A percentile compares a stretch with the other conserved stretches of the same genome.
Conservation (phyloP, 2,329 filamentous ascomycete species). For the Atkinsonella hypoxylon region DNA sequence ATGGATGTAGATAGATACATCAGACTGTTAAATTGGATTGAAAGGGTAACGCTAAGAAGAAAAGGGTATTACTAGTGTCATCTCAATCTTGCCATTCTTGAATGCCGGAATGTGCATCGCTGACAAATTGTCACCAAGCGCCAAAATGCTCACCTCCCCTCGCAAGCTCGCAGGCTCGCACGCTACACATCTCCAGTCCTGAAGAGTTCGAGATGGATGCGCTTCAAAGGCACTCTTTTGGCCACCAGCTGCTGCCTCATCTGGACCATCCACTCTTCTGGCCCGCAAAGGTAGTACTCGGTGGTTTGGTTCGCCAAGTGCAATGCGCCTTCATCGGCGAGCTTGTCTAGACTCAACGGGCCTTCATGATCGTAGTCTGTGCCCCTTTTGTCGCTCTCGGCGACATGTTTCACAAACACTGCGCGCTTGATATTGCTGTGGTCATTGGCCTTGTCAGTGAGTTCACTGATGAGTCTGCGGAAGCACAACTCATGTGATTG, state of each 20-base stretch:
- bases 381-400: constrained; percentile 29
- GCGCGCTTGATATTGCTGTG: constrained; percentile 15
- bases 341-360: constrained; percentile 39
- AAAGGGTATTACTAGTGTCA: not conserved
- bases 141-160: not conserved
- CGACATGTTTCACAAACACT: constrained; percentile 42
- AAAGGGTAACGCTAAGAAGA: too few species aligned
- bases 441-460: constrained; percentile 18
- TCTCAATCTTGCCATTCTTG: not conserved
- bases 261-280: constrained; percentile 53
- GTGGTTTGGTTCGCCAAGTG: constrained; percentile 38
- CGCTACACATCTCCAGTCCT: constrained; percentile 33
- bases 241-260: constrained; percentile 35
- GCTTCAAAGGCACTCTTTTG: constrained; percentile 38
- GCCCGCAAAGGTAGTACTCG: constrained; percentile 60
- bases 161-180: too few species aligned
- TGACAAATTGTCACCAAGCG: not conserved
- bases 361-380: constrained; percentile 45
- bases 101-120: not conserved
- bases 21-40: too few species aligned
- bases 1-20: too few species aligned
- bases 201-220: constrained; percentile 54
- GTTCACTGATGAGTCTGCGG: constrained; percentile 30
- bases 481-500: constrained; percentile 43
- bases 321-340: constrained; percentile 38